These are phyloP conservation scores for Erysiphe pulchra DNA, from an alignment of 2,329 filamentous ascomycete genomes.

Conservation along the genomic window DNA sequence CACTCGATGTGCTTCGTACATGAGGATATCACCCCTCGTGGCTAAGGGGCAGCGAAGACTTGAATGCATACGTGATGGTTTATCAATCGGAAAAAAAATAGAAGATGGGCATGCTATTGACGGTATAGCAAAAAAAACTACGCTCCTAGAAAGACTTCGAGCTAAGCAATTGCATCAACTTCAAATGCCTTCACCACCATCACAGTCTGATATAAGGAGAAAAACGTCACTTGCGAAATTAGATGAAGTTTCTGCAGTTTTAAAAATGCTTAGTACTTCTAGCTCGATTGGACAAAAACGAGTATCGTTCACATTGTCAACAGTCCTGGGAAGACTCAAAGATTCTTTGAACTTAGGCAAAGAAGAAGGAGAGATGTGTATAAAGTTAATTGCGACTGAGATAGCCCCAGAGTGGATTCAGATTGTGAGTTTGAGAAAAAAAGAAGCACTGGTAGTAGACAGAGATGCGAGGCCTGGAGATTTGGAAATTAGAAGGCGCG, in stretches of 20 bases:
- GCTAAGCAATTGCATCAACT: slow-evolving; percentile 35
- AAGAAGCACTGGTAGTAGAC: slow-evolving; percentile 19
- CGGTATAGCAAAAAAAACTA: slow-evolving; percentile 23
- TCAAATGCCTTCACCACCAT: slow-evolving; percentile 18
- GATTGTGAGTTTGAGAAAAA: slow-evolving; percentile 18
- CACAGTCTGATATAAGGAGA: slow-evolving; percentile 30
- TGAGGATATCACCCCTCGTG: slow-evolving; percentile 29
- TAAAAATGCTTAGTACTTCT: slow-evolving; percentile 35
- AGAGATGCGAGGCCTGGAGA: slow-evolving; percentile 10
- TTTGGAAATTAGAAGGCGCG: slow-evolving; percentile 7
- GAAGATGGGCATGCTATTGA: slow-evolving; percentile 9
- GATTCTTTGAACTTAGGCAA: slow-evolving; percentile 30
- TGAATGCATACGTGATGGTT: slow-evolving; percentile 38
- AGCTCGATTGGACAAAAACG: slow-evolving; percentile 26
- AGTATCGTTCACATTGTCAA: slow-evolving; percentile 38
- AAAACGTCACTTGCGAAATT: slow-evolving; percentile 39
- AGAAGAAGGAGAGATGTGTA: slow-evolving; percentile 20
- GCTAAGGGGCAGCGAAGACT: slow-evolving; percentile 42
- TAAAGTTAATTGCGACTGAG: slow-evolving; percentile 20
- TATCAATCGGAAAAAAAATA: slow-evolving; percentile 23
- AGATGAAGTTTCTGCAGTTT: slow-evolving; percentile 38
- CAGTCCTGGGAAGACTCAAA: slow-evolving; percentile 35
- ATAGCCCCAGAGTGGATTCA: slow-evolving; percentile 24
- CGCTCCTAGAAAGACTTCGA: slow-evolving; percentile 51
- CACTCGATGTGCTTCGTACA: slow-evolving; percentile 17